A percentile compares a stretch with the other conserved stretches of the same genome.
Conservation (phyloP, 768 basidiomycete genomes). For the Pulveroboletus sp. region DNA sequence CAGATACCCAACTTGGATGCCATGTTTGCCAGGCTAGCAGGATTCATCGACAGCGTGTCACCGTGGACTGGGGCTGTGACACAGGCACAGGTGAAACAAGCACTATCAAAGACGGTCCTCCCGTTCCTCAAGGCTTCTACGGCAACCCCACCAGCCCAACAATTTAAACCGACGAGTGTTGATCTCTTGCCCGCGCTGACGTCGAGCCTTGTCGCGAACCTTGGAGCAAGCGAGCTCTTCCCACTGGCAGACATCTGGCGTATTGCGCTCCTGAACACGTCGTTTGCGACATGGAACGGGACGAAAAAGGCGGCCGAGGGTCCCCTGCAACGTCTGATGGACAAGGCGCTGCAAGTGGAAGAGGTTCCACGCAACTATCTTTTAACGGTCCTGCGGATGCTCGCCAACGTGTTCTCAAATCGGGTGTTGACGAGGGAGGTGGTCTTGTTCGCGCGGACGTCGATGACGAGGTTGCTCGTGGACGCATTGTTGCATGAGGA, state of each 20-base stretch:
- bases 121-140: slow-evolving; percentile 63
- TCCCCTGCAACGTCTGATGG: slow-evolving; percentile 43
- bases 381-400: slow-evolving; percentile 61
- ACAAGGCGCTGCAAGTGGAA: slow-evolving; percentile 36
- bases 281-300: slow-evolving; percentile 49
- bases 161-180: slow-evolving; percentile 37
- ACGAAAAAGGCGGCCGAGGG: slow-evolving; percentile 30
- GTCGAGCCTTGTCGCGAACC: slow-evolving; percentile 35
- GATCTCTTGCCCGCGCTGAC: slow-evolving; percentile 48
- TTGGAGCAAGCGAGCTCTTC: slow-evolving; percentile 60
- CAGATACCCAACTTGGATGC: slow-evolving; percentile 67
- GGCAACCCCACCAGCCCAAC: slow-evolving; percentile 15
- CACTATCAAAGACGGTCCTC: slow-evolving; percentile 44
- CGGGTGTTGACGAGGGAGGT: slow-evolving; percentile 34
- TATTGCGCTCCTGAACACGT: slow-evolving; percentile 63
- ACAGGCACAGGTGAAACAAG: slow-evolving; percentile 42
- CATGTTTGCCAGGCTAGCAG: slow-evolving; percentile 54
- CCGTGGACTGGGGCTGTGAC: slow-evolving; percentile 31
- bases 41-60: slow-evolving; percentile 52
- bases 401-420: slow-evolving; percentile 63
- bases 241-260: slow-evolving; percentile 83
- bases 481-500: slow-evolving; percentile 67
- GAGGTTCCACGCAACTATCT: slow-evolving; percentile 47
- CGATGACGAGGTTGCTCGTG: slow-evolving; percentile 54
- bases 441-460: slow-evolving; percentile 33